Conservation (phyloP, 2,329 filamentous ascomycete genomes). For the Aureobasidium sp. region DNA sequence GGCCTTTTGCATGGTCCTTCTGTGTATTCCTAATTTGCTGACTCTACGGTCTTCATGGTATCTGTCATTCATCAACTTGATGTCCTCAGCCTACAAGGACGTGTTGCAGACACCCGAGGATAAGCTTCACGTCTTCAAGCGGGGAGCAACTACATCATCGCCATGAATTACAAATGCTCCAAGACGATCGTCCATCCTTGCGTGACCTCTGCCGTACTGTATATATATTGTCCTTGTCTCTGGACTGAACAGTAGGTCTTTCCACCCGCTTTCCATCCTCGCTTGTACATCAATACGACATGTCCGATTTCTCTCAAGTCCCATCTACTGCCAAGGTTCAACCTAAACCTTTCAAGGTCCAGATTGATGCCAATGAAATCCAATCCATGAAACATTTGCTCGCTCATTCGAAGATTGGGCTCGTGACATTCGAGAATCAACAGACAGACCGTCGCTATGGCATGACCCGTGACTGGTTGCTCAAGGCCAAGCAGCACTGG, state of each 20-base stretch:
- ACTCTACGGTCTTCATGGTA: too few relatives aligned
- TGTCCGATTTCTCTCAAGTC: conserved; percentile 26
- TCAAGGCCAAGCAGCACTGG: conserved; percentile 32
- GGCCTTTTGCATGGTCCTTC: too few relatives aligned
- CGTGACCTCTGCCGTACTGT: too few relatives aligned
- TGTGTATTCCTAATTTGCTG: too few relatives aligned
- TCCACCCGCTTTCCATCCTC: not conserved
- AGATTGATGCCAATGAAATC: conserved; percentile 39
- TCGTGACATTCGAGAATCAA: conserved; percentile 44
- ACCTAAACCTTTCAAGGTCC: conserved; percentile 38
- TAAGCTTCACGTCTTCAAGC: conserved; percentile 5
- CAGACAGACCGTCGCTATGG: conserved; percentile 40
- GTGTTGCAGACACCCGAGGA: conserved; percentile 1
- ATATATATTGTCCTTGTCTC: too few relatives aligned
- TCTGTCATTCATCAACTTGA: too few relatives aligned
- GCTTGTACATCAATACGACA: not conserved
- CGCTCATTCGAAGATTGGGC: conserved; percentile 42
- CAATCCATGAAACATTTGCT: conserved; percentile 42
- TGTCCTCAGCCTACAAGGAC: too few relatives aligned
- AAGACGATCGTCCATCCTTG: not conserved
- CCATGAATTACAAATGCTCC: conserved; percentile 10
- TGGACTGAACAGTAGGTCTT: too few relatives aligned
- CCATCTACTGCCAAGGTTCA: conserved; percentile 33
- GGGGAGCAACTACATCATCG: conserved; percentile 9
- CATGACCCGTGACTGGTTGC: conserved; percentile 43